Percentiles rank a stretch among this genome's conserved stretches.
Conservation (phyloP, 2,329 filamentous ascomycete genomes). For the Stromatinia cepivora region DNA sequence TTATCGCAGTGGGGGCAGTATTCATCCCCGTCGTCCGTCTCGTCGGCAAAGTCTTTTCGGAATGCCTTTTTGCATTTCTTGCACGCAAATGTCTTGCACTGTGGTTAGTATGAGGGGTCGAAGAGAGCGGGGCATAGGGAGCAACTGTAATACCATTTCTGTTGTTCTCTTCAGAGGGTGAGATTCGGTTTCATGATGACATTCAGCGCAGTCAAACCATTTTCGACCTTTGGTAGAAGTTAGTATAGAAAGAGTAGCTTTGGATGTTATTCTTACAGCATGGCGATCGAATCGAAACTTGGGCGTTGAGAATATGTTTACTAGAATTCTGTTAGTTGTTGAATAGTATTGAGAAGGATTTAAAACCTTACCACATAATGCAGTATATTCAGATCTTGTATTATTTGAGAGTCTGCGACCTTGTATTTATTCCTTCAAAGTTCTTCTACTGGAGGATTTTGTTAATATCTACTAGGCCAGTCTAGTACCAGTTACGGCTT, state of each 20-base stretch:
- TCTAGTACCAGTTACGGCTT: neutral
- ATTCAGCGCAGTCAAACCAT: constrained; percentile 99
- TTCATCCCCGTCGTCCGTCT: constrained; percentile 96
- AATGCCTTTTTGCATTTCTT: constrained; percentile 99
- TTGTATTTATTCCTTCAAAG: neutral
- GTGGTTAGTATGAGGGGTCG: constrained; percentile 12
- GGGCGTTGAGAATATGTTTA: constrained; percentile 97
- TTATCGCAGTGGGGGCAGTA: constrained; percentile 99
- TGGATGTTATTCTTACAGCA: constrained; percentile 67
- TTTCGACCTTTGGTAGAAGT: constrained; percentile 64
- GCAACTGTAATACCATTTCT: constrained; percentile 65
- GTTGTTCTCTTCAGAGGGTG: constrained; percentile 74
- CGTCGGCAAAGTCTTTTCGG: constrained; percentile 77
- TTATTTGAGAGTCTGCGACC: neutral
- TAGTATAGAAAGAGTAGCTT: constrained; percentile 11
- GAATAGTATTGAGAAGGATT: neutral
- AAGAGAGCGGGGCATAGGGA: constrained; percentile 11
- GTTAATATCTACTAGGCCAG: neutral
- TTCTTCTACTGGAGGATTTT: neutral
- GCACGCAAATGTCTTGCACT: constrained; percentile 72
- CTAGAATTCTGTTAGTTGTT: constrained; percentile 48
- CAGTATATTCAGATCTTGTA: neutral
- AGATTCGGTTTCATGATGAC: constrained; percentile 77
- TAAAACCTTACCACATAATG: constrained; percentile 38
- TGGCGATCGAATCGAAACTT: constrained; percentile 91